Evolutionary conservation across 805 yeast genomes (phyloP).

Genomic region (Ogataea philodendri): DNA sequence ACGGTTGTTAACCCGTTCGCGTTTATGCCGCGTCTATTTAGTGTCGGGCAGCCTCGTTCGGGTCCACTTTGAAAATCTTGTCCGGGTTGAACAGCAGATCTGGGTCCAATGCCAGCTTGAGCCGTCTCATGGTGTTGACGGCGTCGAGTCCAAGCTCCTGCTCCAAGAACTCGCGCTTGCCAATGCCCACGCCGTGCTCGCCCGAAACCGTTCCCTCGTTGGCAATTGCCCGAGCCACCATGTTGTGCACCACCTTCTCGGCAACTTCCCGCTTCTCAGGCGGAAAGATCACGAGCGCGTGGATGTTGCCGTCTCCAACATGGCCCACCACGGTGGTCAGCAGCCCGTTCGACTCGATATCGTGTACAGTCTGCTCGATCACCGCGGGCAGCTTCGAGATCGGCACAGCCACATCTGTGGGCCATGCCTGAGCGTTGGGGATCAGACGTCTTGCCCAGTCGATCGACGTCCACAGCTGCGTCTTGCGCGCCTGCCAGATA

Average conservation of each 20-base stretch:
- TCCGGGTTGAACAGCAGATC: constrained; percentile 71
- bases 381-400: constrained; percentile 61
- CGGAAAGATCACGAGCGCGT: constrained; percentile 58
- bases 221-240: constrained; percentile 62
- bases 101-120: constrained; percentile 73
- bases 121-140: constrained; percentile 64
- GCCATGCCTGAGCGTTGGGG: constrained; percentile 51
- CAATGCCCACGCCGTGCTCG: constrained; percentile 82
- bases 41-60: constrained; percentile 28
- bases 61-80: constrained; percentile 69
- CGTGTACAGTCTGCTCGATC: constrained; percentile 59
- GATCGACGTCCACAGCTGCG: constrained; percentile 61
- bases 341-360: constrained; percentile 51
- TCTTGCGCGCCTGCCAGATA: constrained; percentile 72
- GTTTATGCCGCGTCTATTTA: not conserved
- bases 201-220: constrained; percentile 83
- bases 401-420: constrained; percentile 84
- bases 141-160: constrained; percentile 67
- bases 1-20: not conserved
- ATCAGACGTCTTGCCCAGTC: constrained; percentile 58
- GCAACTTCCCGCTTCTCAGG: constrained; percentile 47
- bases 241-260: constrained; percentile 50
- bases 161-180: constrained; percentile 61
- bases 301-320: constrained; percentile 82
- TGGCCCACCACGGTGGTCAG: constrained; percentile 66